Conservation (phyloP, 1,139 yeast genomes). For the Lodderomyces oxycetoniae region DNA sequence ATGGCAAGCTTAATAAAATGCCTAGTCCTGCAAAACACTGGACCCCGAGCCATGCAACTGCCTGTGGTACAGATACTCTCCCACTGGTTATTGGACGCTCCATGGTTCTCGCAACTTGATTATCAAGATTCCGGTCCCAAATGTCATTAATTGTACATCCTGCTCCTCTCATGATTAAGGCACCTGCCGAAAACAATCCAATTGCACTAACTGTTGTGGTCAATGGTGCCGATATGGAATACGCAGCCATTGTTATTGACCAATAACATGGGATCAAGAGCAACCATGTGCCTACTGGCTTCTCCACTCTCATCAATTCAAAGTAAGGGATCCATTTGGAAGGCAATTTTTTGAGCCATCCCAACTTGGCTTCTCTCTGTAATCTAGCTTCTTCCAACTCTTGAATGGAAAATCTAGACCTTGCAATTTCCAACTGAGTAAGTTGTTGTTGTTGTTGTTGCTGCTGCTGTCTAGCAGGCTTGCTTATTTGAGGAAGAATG, state of each 20-base stretch:
- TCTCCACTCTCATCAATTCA: conserved; percentile 84
- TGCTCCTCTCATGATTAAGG: conserved; percentile 93
- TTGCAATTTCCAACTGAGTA: conserved; percentile 8
- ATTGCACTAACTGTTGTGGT: conserved; percentile 55
- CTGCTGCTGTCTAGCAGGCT: background rate
- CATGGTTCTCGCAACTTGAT: conserved; percentile 79
- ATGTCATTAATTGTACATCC: conserved; percentile 96
- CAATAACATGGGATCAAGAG: conserved; percentile 75
- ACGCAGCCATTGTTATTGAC: conserved; percentile 86
- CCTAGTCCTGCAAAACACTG: conserved; percentile 77
- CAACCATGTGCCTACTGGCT: conserved; percentile 89
- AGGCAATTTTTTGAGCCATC: conserved; percentile 63
- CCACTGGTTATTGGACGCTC: conserved; percentile 92
- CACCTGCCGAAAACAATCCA: conserved; percentile 72
- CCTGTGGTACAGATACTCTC: conserved; percentile 67
- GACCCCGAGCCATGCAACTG: conserved; percentile 66
- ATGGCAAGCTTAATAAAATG: conserved; percentile 67
- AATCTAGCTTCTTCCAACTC: conserved; percentile 54
- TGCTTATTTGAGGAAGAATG: conserved; percentile 2
- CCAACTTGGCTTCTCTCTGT: conserved; percentile 55
- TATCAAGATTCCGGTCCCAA: conserved; percentile 76
- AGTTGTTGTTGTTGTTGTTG: background rate
- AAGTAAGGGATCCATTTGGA: conserved; percentile 80
- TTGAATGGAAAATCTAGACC: conserved; percentile 42
- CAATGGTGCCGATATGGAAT: conserved; percentile 62